Conservation (phyloP, 1,139 yeast species). For the Arxiozyma slooffiae region DNA sequence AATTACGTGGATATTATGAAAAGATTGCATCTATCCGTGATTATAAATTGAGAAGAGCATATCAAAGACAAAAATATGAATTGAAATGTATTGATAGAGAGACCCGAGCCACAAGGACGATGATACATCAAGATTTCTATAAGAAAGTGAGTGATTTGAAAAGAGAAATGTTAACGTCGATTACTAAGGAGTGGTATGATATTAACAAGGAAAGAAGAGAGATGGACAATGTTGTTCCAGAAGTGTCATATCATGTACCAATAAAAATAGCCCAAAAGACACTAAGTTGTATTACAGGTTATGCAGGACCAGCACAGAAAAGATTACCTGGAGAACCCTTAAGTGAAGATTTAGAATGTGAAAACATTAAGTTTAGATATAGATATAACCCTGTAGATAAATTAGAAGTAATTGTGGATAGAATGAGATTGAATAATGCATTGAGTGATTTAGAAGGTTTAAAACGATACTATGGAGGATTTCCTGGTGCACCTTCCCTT, state of each 20-base stretch:
- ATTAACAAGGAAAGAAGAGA: slow-evolving; percentile 82
- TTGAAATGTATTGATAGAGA: slow-evolving; percentile 69
- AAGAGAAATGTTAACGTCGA: slow-evolving; percentile 52
- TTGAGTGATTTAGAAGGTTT: slow-evolving; percentile 50
- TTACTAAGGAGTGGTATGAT: slow-evolving; percentile 86
- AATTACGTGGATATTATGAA: slow-evolving; percentile 52
- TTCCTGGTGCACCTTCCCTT: slow-evolving; percentile 57
- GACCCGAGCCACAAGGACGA: slow-evolving; percentile 69
- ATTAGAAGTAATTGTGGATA: slow-evolving; percentile 32
- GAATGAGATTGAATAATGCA: slow-evolving; percentile 39
- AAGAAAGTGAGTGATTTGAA: slow-evolving; percentile 63
- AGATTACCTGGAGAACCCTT: slow-evolving; percentile 27
- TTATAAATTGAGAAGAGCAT: slow-evolving; percentile 57
- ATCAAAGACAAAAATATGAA: slow-evolving; percentile 60
- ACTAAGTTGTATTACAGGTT: slow-evolving; percentile 31
- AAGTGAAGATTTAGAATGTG: slow-evolving; percentile 28
- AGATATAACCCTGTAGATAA: slow-evolving; percentile 31
- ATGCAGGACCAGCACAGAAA: slow-evolving; percentile 30
- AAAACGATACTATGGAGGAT: slow-evolving; percentile 38
- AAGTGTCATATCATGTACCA: slow-evolving; percentile 31
- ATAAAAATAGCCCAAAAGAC: slow-evolving; percentile 28
- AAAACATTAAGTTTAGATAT: slow-evolving; percentile 28
- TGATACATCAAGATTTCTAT: slow-evolving; percentile 75
- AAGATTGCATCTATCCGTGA: slow-evolving; percentile 65
- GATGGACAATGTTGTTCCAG: slow-evolving; percentile 63